Evolutionary conservation across 140 eudicot genomes (phyloP), one percentile per base, ranked within the genome.

Genomic region (Bidens hawaiensis): DNA sequence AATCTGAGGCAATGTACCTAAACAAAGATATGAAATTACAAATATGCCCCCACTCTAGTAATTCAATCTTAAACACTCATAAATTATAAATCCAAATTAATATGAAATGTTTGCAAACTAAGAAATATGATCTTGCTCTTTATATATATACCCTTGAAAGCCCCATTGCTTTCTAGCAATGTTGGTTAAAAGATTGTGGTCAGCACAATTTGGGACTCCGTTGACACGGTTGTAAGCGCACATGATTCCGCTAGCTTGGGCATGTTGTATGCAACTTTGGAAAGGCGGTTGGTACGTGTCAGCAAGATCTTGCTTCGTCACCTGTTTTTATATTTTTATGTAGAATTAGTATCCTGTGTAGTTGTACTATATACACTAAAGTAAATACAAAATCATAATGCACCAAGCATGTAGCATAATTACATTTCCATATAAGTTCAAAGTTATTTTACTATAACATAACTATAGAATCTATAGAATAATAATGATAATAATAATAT

Each of bases 261-360:
- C 99, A 47, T 83, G 57, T 60, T 88, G 78, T 41, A 93, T 84
- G 67, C 99, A 93, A 27, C 81, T 79, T 50, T 79, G 81, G 28
- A 93, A 93, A 1, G 99, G 96, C 49, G 99, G 99, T 77, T 93
- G 99, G 65, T 68, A 93, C 40, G 99, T 87, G 69, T 93, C 99
- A 2, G 95, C 94, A 81, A 93, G 54, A 77, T 93, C 99, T 55
- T 93, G 99, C 47, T 82, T 78, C 0, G 77, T 82, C 12, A 93
- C 99, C 99, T 91, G 43, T 36, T 36, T 7, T 36, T 36, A 10
- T 36, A 21, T 22, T 21, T 50, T 78, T 41, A 50, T 55, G 34
- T 18, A 36, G 2, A 10, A 11, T 36, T 36, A 36, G 43, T 10
- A n/a, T 36, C 15, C 1, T 10, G 12, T 36, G 43, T 36, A 36